Base-by-base conservation (phyloP, 1,139 yeast species). In the Yamadazyma siamensis region DNA sequence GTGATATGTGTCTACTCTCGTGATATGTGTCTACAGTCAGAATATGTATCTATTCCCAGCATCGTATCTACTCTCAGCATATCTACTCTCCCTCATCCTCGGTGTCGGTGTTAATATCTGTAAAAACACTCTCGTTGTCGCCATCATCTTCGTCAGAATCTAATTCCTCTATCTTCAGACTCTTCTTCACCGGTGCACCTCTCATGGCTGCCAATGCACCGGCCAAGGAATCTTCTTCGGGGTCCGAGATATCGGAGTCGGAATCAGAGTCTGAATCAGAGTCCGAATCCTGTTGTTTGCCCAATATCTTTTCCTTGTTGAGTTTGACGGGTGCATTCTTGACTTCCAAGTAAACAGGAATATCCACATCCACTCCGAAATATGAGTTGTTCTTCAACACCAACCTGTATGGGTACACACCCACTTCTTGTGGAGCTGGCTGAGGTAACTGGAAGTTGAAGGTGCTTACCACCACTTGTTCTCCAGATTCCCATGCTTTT, bases 351-450 rank as follows among this genome's bases (percentile, higher is more conserved):
- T 61, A 64, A 34, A 83, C 50, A 9, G 87, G 83, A 40, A 80
- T 67, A 48, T 82, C 91, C 13, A 82, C 55, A 52, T 83, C 94
- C 16, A 73, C 60, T 4, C 89, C 87, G 50, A 77, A 83, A 53
- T 82, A 83, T 28, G 80, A 76, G 35, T 81, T 68, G 35, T 80
- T 77, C 50, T 75, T 80, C 47, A 83, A 55, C 13, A 79, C 54
- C 21, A 83, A 61, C 57, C 89, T 67, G 67, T 82, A 85, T 44
- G 74, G 77, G 49, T 62, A 76, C 15, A 60, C 63, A 21, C 94
- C 95, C 16, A 62, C 61, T 32, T 66, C 65, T 18, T 71, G 71
- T 9, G 96, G 95, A 4, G 94, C 75, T 33, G 94, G 86, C 32
- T 75, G 65, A 10, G 80, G 59, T 31, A 88, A 57, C 41, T 82